Evolutionary conservation across 805 yeast species (phyloP), one percentile per base, ranked within the genome.

Genomic region (Kuraishia borneana): DNA sequence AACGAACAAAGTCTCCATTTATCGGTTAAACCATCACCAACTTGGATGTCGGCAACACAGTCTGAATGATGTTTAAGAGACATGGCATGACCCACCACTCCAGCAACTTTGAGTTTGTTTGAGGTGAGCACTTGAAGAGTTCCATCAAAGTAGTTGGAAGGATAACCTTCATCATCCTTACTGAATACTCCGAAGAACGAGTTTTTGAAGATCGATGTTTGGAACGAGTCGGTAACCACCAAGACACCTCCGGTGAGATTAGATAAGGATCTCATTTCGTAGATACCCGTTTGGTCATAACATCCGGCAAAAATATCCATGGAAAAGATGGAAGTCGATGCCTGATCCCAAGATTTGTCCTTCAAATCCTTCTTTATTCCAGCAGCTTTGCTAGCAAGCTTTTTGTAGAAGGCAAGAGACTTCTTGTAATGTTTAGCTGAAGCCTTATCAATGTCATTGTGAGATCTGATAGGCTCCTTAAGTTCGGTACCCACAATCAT

Each of bases 381-480:
- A 32, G 89, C 72, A 25, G 83, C 83, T 44, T 77, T 79, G 30
- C 73, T 68, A 26, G 94, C 81, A 31, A 88, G 54, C 26, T 66
- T 61, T 41, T 82, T 88, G 57, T 87, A 88, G 51, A 75, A 87
- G 55, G 83, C 79, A 46, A 70, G 71, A 7, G 96, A 94, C 55
- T 83, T 83, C 50, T 83, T 80, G 62, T 76, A 83, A 54, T 87
- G 95, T 51, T 79, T 79, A 36, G 95, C 94, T 33, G 70, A 59
- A 48, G 89, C 96, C 44, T 87, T 78, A 56, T 92, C 97, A 44
- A 92, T 83, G 55, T 92, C 98, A 50, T 83, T 84, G 60, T 92
- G 99, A 6, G 98, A 92, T 65, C 99, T 76, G 47, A 92, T 82
- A 32, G 98, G 96, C 59, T 92, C 98, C 54, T 83, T 83, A 54